phyloP scores from a whole-genome alignment of 495 filamentous ascomycete species.

The Echria macrotheca region DNA sequence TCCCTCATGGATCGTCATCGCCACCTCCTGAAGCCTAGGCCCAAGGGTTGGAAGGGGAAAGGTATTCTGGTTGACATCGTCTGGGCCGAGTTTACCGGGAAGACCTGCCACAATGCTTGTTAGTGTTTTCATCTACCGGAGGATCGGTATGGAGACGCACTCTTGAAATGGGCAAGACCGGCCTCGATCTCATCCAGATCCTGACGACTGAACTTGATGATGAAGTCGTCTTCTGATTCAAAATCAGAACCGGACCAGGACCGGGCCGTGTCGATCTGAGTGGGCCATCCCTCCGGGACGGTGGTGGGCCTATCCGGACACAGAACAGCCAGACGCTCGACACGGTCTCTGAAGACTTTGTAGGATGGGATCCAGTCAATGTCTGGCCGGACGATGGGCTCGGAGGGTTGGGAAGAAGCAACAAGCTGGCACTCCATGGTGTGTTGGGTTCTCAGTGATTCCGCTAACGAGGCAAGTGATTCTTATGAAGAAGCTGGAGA shows the following conservation, averaged over 20 bases:
- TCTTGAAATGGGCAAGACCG: slow-evolving; percentile 22
- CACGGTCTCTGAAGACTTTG: slow-evolving; percentile 26
- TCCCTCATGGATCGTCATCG: slow-evolving; percentile 22
- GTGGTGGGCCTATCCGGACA: slow-evolving; percentile 22
- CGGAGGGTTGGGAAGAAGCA: not conserved
- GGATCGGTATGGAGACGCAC: slow-evolving; percentile 7
- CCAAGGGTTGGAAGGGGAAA: slow-evolving; percentile 22
- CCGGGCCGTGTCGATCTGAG: slow-evolving; percentile 17
- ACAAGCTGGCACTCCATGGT: too few species aligned
- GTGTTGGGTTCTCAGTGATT: too few species aligned
- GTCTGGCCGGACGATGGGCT: slow-evolving; percentile 20
- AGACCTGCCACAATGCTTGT: slow-evolving; percentile 1
- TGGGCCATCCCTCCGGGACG: slow-evolving; percentile 23
- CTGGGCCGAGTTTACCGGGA: slow-evolving; percentile 15
- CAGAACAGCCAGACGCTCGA: slow-evolving; percentile 17
- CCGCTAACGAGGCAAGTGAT: too few species aligned
- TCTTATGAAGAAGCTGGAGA: too few species aligned
- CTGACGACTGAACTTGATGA: slow-evolving; percentile 16
- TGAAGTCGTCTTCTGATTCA: slow-evolving; percentile 21
- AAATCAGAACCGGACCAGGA: slow-evolving; percentile 26
- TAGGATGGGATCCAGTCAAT: slow-evolving; percentile 28
- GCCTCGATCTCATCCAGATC: slow-evolving; percentile 26
- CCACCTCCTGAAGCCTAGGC: slow-evolving; percentile 11
- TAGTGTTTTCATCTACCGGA: not conserved
- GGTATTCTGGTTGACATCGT: slow-evolving; percentile 18